Conservation (phyloP, 2,329 filamentous ascomycete genomes). For the Fusarium dlaminii region DNA sequence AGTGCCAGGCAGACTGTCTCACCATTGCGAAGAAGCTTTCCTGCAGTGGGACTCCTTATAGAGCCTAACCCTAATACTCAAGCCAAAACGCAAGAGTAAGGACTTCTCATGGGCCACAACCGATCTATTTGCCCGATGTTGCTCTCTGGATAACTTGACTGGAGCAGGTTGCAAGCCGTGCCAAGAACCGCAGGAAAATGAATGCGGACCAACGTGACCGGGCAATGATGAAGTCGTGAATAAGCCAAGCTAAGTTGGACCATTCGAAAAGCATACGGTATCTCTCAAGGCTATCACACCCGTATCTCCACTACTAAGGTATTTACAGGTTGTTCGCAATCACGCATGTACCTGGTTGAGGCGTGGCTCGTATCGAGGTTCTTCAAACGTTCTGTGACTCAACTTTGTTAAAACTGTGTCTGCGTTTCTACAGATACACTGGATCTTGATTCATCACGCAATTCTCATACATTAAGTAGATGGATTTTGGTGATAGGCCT, state of each 20-base stretch:
- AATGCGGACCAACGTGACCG: background rate
- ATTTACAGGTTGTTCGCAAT: background rate
- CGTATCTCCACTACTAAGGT: background rate
- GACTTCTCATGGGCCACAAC: background rate
- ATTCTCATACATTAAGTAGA: background rate
- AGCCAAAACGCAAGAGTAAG: background rate
- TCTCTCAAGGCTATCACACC: background rate
- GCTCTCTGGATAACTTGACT: background rate
- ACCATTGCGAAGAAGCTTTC: slow-evolving; percentile 29
- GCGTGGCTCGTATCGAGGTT: background rate
- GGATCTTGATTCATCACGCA: background rate
- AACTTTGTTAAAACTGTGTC: background rate
- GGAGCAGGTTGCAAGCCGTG: background rate
- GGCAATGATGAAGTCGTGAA: background rate
- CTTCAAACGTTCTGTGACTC: background rate
- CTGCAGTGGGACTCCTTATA: background rate
- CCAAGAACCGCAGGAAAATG: background rate
- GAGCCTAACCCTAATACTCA: background rate
- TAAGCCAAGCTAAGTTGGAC: background rate
- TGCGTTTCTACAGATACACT: background rate
- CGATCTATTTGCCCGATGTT: background rate
- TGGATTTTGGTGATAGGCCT: background rate
- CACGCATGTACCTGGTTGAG: background rate
- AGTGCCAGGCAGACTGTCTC: slow-evolving; percentile 13
- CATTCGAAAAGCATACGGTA: background rate